These are phyloP conservation scores for Zygosaccharomyces sapae DNA, from an alignment of 1,139 yeast genomes.

Conservation along the genomic window DNA sequence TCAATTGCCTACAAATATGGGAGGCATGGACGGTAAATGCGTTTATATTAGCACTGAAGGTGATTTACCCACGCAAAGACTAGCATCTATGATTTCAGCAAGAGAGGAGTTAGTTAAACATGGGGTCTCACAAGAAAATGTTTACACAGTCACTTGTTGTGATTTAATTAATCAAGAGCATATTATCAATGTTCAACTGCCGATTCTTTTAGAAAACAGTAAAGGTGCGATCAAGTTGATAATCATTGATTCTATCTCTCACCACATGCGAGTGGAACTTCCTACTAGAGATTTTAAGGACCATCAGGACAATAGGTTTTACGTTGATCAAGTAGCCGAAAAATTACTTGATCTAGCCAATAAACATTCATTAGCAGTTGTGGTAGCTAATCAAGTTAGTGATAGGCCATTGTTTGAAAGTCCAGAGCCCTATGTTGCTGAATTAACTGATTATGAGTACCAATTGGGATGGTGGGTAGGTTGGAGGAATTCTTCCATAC, in stretches of 20 bases:
- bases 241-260: slow-evolving; percentile 80
- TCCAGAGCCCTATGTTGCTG: slow-evolving; percentile 18
- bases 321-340: slow-evolving; percentile 45
- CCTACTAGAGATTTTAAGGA: slow-evolving; percentile 38
- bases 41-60: slow-evolving; percentile 77
- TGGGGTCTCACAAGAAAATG: slow-evolving; percentile 44
- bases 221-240: slow-evolving; percentile 47
- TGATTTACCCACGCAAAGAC: slow-evolving; percentile 59
- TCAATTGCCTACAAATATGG: slow-evolving; percentile 45
- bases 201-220: slow-evolving; percentile 46
- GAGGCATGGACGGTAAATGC: slow-evolving; percentile 48
- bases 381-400: slow-evolving; percentile 77
- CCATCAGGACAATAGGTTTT: slow-evolving; percentile 42
- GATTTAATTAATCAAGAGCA: slow-evolving; percentile 75
- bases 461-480: slow-evolving; percentile 74
- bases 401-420: slow-evolving; percentile 46
- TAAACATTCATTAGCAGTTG: slow-evolving; percentile 52
- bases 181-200: slow-evolving; percentile 66
- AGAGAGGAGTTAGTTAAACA: slow-evolving; percentile 31
- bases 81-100: slow-evolving; percentile 39
- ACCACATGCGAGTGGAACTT: slow-evolving; percentile 70
- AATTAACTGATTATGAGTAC: slow-evolving; percentile 54
- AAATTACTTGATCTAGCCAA: slow-evolving; percentile 51
- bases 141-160: slow-evolving; percentile 60
- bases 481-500: slow-evolving; percentile 53